Percentiles rank a stretch among this genome's conserved stretches.
These are phyloP conservation scores for Tricholoma saponaceum DNA, from an alignment of 768 basidiomycete genomes.

Conservation along the genomic window DNA sequence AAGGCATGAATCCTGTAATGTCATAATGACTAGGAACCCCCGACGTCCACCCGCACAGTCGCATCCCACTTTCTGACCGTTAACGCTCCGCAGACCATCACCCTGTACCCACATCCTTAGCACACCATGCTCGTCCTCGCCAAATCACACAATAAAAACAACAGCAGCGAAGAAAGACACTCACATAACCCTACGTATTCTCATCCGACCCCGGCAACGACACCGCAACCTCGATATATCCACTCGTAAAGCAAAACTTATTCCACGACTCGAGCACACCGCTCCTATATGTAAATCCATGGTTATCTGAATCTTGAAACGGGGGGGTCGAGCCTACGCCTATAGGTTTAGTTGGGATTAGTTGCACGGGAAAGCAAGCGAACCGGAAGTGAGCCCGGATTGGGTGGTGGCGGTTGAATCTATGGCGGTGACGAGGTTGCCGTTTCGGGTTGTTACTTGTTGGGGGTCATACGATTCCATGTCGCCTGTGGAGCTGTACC, in stretches of 20 bases:
- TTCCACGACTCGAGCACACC: slow-evolving; percentile 89
- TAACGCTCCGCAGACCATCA: too few relatives aligned
- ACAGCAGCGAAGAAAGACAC: slow-evolving; percentile 10
- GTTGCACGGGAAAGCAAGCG: not conserved
- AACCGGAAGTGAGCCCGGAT: slow-evolving; percentile 29
- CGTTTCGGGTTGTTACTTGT: slow-evolving; percentile 63
- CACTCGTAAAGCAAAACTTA: too few relatives aligned
- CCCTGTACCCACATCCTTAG: too few relatives aligned
- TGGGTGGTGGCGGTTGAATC: slow-evolving; percentile 35
- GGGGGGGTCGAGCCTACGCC: slow-evolving; percentile 38
- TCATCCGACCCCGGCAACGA: slow-evolving; percentile 57
- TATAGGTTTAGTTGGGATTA: not conserved
- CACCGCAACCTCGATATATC: slow-evolving; percentile 72
- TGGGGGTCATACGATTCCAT: slow-evolving; percentile 73
- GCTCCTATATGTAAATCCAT: slow-evolving; percentile 59
- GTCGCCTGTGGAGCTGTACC: slow-evolving; percentile 71
- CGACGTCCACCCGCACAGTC: too few relatives aligned
- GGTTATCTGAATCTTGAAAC: slow-evolving; percentile 42
- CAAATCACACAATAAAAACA: too few relatives aligned
- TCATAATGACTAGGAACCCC: too few relatives aligned
- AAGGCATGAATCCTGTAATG: too few relatives aligned
- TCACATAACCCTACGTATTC: slow-evolving; percentile 44
- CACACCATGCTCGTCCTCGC: not conserved
- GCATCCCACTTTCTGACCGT: too few relatives aligned
- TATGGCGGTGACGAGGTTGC: slow-evolving; percentile 66